Evolutionary conservation across 495 filamentous ascomycete species (phyloP), one percentile per base, ranked within the genome.

Genomic region (Lepidopterella palustris): DNA sequence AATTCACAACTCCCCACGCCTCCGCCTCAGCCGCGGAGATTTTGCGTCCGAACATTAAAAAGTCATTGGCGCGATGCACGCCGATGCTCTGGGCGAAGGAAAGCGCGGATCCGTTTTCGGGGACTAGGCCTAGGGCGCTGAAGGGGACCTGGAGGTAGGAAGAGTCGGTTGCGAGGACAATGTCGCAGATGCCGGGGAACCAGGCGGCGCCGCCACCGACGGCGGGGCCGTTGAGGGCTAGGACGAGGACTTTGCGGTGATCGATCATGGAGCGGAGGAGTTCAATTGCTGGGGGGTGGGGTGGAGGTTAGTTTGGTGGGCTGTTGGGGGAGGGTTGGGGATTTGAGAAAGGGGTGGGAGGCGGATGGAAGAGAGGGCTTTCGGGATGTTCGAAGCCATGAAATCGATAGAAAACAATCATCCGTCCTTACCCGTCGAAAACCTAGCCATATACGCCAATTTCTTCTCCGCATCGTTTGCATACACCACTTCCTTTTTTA

Each of bases 261-360:
- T 72, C 70, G 60, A 72, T 72, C 53, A 72, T 64, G 42, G 57
- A 65, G 60, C 70, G 70, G 53, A 72, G 55, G 52, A 72, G 56
- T 53, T 72, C 70, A 54, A 42, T 57, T 42, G 60, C 66, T 68
- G 59, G 20, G n/a, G 27, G 29, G 26, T 4, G 35, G 31, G 53
- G 53, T 56, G 15, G 15, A 13, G 55, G 25, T 54, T 55, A 28
- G 15, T 18, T 4, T 25, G 15, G 20, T 9, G 13, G 47, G 40
- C 21, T 27, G 8, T 11, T 8, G 18, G 55, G 27, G 21, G 57
- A 20, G 18, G 53, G 29, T 27, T 1, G 15, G 13, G 13, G 10
- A 24, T 47, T 31, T 5, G 20, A 2, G 42, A 21, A 20, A 25
- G 45, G 31, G 23, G 25, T 28, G 25, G 45, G 23, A 0, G 25